Evolutionary conservation across 257 asterid genomes (phyloP), one percentile per base, ranked within the genome.

Genomic region (Solanum rostratum): DNA sequence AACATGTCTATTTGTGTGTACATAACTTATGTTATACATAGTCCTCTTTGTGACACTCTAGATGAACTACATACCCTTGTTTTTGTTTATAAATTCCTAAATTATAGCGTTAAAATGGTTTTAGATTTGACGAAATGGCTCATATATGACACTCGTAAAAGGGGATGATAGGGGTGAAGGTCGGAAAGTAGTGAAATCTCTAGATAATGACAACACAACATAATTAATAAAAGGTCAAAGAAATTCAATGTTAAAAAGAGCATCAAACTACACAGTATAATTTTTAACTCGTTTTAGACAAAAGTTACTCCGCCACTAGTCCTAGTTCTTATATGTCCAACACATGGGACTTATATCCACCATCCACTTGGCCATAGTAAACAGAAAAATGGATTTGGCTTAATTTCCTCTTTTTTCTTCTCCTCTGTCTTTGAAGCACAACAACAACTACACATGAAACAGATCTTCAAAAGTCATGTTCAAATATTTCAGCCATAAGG

Each of bases 371-470:
- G 74, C 24, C 14, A 30, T 30, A 30, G 20, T 30, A 7, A 49
- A 27, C 39, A 57, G 89, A 46, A 85, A 85, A 87, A 90, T 2
- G 88, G 88, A 87, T 86, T 90, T 2, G 90, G 80, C 87, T 89
- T 88, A 20, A 87, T 53, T 71, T 86, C 86, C 12, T 87, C 90
- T 86, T 74, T 84, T 33, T 43, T 86, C 63, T 82, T 83, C 83
- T 46, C 85, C 60, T 79, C 68, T 49, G 78, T 85, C 62, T 87
- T 87, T 14, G 87, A 65, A 37, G 88, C 82, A 30, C 80, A 87
- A 85, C 91, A 88, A 86, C 92, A 88, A 86, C 88, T 88, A 13
- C 91, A 90, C 89, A 88, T 84, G 14, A 62, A 6, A 15, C 46
- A 74, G 16, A 81, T 82, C 84, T 65, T 82, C 63, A 45, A 74